Percentiles rank a stretch among this genome's conserved stretches.
These are phyloP conservation scores for Ophiostoma perfectum DNA, from an alignment of 2,329 filamentous ascomycete species.

Conservation along the genomic window DNA sequence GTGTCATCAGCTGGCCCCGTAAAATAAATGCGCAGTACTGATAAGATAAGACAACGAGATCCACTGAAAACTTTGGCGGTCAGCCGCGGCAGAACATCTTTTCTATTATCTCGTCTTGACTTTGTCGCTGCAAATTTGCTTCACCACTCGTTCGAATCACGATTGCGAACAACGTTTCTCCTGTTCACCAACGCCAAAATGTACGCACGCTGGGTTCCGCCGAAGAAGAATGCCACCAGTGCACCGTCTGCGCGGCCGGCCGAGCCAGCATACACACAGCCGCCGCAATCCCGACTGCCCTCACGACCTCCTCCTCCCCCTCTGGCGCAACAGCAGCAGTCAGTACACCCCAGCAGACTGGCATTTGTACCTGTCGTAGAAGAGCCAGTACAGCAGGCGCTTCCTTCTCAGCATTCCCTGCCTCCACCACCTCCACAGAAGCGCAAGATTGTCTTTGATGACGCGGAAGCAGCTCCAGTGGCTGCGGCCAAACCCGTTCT, in stretches of 20 bases:
- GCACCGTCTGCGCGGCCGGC: background rate
- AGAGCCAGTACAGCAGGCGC: constrained; percentile 9
- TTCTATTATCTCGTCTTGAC: background rate
- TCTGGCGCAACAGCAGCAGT: background rate
- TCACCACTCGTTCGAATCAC: background rate
- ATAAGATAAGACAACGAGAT: constrained; percentile 19
- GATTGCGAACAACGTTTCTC: background rate
- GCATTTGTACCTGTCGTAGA: background rate
- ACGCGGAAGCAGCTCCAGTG: constrained; percentile 18
- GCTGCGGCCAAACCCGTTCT: constrained; percentile 4
- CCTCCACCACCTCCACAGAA: constrained; percentile 14
- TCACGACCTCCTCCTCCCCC: constrained; percentile 5
- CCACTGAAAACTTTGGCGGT: constrained; percentile 24
- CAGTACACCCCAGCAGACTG: background rate
- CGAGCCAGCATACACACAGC: background rate
- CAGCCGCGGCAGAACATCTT: constrained; percentile 17
- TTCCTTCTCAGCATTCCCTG: constrained; percentile 6
- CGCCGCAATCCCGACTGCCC: background rate
- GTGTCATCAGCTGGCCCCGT: too few species aligned
- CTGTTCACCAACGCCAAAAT: constrained; percentile 15
- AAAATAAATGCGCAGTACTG: too few species aligned
- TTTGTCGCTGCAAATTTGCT: background rate
- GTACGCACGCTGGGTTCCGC: constrained; percentile 37
- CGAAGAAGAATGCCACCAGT: constrained; percentile 28
- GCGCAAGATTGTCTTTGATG: constrained; percentile 30